phyloP scores from a whole-genome alignment of 164 flowering plant genomes.

The Liriodendron chinense region DNA sequence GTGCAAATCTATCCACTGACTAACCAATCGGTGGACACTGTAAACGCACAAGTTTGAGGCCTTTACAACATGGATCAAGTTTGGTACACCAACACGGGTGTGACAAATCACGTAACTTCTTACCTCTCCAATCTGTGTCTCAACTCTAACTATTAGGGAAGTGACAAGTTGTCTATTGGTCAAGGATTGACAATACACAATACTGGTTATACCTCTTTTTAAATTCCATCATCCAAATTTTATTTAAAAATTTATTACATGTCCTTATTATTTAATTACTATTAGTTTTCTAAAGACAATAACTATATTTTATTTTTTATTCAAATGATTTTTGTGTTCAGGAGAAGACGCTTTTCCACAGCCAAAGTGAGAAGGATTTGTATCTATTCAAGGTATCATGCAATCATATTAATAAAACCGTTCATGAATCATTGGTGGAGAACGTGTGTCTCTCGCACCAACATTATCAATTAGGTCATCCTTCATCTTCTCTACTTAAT shows the following conservation, averaged over 20 bases:
- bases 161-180: neutral
- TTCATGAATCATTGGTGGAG: neutral
- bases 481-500: neutral
- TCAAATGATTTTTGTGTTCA: neutral
- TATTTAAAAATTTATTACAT: conserved; percentile 2
- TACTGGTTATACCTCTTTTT: conserved; percentile 1
- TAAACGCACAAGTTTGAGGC: too few relatives aligned
- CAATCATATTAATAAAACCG: neutral
- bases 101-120: neutral
- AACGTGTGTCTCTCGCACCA: neutral
- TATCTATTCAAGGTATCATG: neutral
- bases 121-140: neutral
- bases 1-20: too few relatives aligned
- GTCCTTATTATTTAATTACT: neutral
- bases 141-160: neutral
- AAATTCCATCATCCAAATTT: neutral
- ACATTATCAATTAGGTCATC: neutral
- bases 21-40: too few relatives aligned
- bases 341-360: neutral
- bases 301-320: neutral
- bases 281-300: neutral
- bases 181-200: neutral
- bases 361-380: neutral
- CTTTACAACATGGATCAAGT: too few relatives aligned
- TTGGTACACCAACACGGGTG: conserved; percentile 1